Base-by-base conservation (phyloP, 208 protist species). In the Kentomonas sorsogonicus region DNA sequence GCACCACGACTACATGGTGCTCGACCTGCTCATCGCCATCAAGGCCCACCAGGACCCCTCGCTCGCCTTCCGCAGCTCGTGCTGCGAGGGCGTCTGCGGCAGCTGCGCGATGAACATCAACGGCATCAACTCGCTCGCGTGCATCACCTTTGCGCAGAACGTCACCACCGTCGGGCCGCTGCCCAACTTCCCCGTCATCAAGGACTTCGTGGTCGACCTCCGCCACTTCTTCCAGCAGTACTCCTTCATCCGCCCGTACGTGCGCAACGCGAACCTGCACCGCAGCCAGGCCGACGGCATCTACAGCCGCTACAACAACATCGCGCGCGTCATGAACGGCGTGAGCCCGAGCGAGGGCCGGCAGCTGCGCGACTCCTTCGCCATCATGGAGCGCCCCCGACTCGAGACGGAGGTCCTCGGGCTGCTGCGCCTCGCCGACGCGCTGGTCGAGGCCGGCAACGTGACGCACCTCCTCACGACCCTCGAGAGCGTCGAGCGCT, bases 21-120 rank as follows among this genome's bases (percentile, higher is more conserved):
- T 96, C 11, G 87, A 95, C 46, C 69, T 95, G 25, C 74, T 96
- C 16, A 91, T 93, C 25, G 84, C 86, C 10, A 78, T 96, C 16
- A 96, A 96, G 73, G 86, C 88, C 16, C 86, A 94, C 48, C 88
- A 96, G 70, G 90, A 96, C 66, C 88, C 88, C 23, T 90, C 88
- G 39, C 66, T 96, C 20, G 83, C 90, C 2, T 96, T 96, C 66
- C 82, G 90, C 22, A 82, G 77, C 56, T 96, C 90, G 27, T 96
- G 90, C 67, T 94, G 87, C 58, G 87, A 96, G 66, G 90, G 90
- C 15, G 89, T 96, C 39, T 96, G 90, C 58, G 90, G 90, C n/a
- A 93, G 85, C 73, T 96, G 90, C 48, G 90, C 90, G n/a, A 96
- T 96, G 90, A 96, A 91, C 66, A 95, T 96, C 62, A 96, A 96